These are phyloP conservation scores for Boechera divaricarpa DNA, from an alignment of 345 rosid genomes.

Conservation along the genomic window DNA sequence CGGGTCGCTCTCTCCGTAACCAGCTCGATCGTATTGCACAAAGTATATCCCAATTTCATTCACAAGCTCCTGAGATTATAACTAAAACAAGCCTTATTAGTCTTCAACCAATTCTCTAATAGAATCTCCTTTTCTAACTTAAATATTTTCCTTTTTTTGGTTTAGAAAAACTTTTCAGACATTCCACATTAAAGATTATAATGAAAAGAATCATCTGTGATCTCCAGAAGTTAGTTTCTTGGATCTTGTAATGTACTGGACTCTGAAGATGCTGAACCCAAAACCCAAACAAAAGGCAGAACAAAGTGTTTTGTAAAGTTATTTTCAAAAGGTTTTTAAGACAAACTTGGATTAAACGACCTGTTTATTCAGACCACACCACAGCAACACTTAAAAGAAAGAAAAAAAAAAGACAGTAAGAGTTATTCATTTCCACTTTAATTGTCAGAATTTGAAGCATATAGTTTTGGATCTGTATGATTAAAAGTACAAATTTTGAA, in stretches of 20 bases:
- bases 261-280: background rate
- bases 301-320: background rate
- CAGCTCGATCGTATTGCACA: slow-evolving; percentile 81
- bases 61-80: slow-evolving; percentile 70
- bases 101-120: slow-evolving; percentile 5
- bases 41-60: slow-evolving; percentile 72
- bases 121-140: slow-evolving; percentile 6
- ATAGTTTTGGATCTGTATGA: slow-evolving; percentile 11
- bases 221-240: slow-evolving; percentile 1
- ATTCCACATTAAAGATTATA: background rate
- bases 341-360: background rate
- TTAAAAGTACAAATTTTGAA: background rate
- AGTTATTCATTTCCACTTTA: background rate
- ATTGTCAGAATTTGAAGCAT: background rate
- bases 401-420: background rate
- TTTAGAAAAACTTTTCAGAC: background rate
- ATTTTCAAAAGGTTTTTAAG: background rate
- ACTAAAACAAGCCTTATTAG: slow-evolving; percentile 44
- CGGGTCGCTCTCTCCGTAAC: slow-evolving; percentile 87
- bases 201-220: background rate
- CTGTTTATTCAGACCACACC: background rate
- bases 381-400: background rate
- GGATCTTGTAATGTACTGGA: background rate
- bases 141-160: background rate
- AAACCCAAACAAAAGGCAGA: background rate